These are phyloP conservation scores for Sideroxylon spinosum DNA, from an alignment of 179 eudicot species.

Conservation along the genomic window DNA sequence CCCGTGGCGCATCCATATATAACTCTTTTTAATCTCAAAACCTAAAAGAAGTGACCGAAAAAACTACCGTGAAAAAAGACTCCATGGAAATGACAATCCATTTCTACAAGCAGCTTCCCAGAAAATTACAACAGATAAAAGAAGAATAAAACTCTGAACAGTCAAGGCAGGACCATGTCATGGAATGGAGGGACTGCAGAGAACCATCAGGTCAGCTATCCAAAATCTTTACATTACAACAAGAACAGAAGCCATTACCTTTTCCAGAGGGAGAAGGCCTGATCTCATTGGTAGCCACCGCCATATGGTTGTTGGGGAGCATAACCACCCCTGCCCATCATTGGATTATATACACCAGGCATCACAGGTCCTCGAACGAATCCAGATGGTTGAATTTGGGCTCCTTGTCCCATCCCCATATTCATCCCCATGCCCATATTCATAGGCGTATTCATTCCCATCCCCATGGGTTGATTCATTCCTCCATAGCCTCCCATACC, in stretches of 20 bases:
- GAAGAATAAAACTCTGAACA: conserved; percentile 11
- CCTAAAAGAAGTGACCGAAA: background rate
- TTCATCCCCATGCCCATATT: conserved; percentile 47
- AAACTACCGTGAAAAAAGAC: background rate
- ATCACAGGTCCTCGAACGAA: conserved; percentile 44
- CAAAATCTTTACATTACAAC: background rate
- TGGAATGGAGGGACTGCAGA: background rate
- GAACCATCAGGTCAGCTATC: background rate
- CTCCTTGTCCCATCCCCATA: conserved; percentile 52
- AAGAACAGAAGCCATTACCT: background rate
- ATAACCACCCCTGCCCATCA: conserved; percentile 77
- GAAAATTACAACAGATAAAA: conserved; percentile 16
- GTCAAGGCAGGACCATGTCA: background rate
- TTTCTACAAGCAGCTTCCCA: conserved; percentile 17
- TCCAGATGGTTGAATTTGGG: conserved; percentile 49
- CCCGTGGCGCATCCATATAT: background rate
- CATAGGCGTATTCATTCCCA: conserved; percentile 47
- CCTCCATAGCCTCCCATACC: conserved; percentile 33
- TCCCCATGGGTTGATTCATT: conserved; percentile 37
- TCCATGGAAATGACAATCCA: background rate
- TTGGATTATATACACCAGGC: conserved; percentile 62
- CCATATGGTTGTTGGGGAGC: conserved; percentile 75
- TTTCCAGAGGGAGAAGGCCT: background rate
- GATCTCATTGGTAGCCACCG: conserved; percentile 60
- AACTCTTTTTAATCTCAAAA: background rate